phyloP scores from a whole-genome alignment of 2,329 filamentous ascomycete species.

The Curvularia sp. region DNA sequence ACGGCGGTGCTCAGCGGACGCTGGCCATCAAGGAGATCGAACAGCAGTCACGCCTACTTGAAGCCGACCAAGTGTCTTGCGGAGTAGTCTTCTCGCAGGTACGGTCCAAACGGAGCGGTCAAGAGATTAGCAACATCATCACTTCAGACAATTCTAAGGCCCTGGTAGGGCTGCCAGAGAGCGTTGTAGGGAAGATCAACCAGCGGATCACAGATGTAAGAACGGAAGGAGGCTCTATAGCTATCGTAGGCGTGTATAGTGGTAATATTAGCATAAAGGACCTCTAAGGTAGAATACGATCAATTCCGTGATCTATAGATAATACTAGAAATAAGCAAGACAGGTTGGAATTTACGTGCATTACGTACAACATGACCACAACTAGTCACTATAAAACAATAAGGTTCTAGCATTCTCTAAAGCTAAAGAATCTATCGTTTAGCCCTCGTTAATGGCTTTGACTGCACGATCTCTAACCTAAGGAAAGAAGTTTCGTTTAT shows the following conservation, averaged over 20 bases:
- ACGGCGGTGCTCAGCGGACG: no score
- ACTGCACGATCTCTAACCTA: background rate
- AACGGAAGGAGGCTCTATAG: background rate
- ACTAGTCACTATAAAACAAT: background rate
- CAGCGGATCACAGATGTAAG: background rate
- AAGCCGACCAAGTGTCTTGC: background rate
- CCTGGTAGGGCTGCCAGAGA: background rate
- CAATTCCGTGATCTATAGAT: background rate
- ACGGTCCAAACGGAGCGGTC: no score
- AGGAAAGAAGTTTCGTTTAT: background rate
- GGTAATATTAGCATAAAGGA: background rate
- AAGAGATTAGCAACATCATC: background rate
- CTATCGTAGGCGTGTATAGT: background rate
- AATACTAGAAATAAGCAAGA: background rate
- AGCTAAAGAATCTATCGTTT: background rate
- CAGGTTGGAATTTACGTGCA: background rate
- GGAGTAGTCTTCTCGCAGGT: no score
- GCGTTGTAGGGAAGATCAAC: background rate
- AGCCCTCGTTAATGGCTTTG: background rate
- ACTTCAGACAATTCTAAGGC: background rate
- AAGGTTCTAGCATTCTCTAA: background rate
- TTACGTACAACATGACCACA: background rate
- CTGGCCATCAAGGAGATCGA: no score
- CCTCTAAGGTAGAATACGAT: background rate
- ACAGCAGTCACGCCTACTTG: background rate